Conservation (phyloP, 495 filamentous ascomycete species). For the Penicillium coffeae region DNA sequence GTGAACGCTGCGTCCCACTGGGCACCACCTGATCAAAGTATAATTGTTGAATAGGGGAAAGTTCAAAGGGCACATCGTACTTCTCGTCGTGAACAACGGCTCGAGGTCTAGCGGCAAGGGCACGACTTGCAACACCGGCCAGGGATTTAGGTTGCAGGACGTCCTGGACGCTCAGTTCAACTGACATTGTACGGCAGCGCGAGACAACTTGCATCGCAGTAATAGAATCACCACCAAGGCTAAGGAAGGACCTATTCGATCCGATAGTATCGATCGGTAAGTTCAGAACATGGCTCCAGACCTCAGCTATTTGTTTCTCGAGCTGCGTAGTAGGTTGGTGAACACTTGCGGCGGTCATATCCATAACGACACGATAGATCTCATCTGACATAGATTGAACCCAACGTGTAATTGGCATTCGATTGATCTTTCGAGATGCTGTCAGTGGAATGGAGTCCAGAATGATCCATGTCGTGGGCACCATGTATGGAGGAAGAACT, state of each 20-base stretch:
- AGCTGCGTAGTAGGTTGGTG: slow-evolving; percentile 14
- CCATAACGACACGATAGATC: neutral
- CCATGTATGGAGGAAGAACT: slow-evolving; percentile 27
- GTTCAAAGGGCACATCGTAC: slow-evolving; percentile 27
- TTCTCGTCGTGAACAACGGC: neutral
- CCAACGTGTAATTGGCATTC: neutral
- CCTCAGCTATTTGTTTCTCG: slow-evolving; percentile 12
- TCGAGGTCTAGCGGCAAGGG: neutral
- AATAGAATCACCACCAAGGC: slow-evolving; percentile 1
- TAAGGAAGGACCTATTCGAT: slow-evolving; percentile 11
- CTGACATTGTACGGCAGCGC: too few species aligned
- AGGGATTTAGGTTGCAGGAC: neutral
- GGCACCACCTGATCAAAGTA: slow-evolving; percentile 23
- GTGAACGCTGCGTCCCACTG: neutral
- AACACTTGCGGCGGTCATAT: slow-evolving; percentile 26
- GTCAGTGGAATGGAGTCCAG: slow-evolving; percentile 31
- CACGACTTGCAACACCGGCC: neutral
- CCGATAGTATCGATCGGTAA: slow-evolving; percentile 16
- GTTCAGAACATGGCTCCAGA: slow-evolving; percentile 19
- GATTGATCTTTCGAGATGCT: neutral
- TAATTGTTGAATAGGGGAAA: slow-evolving; percentile 21
- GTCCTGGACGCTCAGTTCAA: neutral
- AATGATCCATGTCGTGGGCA: slow-evolving; percentile 32
- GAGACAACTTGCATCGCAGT: neutral
- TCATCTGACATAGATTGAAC: too few species aligned